Evolutionary conservation across 106 monocot genomes (phyloP), one percentile per base, ranked within the genome.

Genomic region (Acorus calamus): DNA sequence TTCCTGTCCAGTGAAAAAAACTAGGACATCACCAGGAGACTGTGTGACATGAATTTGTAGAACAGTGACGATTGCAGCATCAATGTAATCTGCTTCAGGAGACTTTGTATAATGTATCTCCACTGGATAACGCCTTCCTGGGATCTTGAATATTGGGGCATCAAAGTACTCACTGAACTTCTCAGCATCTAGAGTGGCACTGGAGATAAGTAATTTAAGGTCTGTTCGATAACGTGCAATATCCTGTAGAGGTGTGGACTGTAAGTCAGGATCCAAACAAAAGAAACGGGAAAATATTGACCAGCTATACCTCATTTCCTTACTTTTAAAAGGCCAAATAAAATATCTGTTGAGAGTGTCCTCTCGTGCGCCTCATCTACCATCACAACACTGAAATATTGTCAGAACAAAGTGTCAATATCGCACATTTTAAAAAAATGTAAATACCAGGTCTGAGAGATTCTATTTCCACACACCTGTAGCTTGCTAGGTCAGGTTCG

Each of bases 321-420:
- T 76, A 81, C 85, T 84, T 92, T 92, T 44, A 92, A 83, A 65
- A 92, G 66, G 46, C 86, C 92, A 82, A 92, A 83, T 59, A 92
- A 76, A 44, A 92, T 84, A 71, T 92, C 88, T 7, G 92, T 92
- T 42, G 84, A 87, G 9, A 92, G 71, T 57, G 86, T 92, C 57
- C 94, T 74, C 72, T 94, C 94, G 55, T 94, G 94, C 11, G 89
- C 94, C 67, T 94, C 94, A 68, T 94, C 89, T 43, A 94, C 89
- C 89, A 94, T 90, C 43, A 94, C 71, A 62, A 93, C 85, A 71
- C 92, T 92, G 66, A 55, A 52, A 49, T 61, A 43, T 53, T 8
- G 6, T 6, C 14, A 60, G 44, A 62, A 47, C 14, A 53, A 52
- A 44, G 8, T 28, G 28, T 28, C 28, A 28, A 28, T 28, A 28